Evolutionary conservation across 2,329 filamentous ascomycete genomes (phyloP).

Genomic region (Cladosporium sp.): DNA sequence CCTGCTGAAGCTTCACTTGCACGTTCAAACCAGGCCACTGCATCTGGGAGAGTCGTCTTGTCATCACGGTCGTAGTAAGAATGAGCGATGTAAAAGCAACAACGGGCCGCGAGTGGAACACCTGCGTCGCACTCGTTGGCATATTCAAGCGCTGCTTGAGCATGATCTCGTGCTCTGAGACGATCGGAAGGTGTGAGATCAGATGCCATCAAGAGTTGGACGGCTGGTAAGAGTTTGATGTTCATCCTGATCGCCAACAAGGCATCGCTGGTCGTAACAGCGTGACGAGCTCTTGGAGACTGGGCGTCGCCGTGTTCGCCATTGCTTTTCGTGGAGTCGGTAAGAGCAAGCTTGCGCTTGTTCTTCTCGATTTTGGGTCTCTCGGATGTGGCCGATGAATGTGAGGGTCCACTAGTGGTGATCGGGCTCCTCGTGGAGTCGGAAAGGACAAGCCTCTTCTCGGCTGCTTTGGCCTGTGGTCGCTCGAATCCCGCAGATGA

Average conservation of each 20-base stretch:
- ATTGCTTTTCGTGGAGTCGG: background rate
- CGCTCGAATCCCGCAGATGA: background rate
- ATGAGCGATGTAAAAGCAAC: conserved; percentile 12
- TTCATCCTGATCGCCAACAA: conserved; percentile 2
- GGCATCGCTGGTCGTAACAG: background rate
- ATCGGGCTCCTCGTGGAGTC: background rate
- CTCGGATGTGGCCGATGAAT: background rate
- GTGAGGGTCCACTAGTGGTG: background rate
- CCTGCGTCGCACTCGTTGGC: conserved; percentile 1
- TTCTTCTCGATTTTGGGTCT: background rate
- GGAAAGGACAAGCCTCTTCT: background rate
- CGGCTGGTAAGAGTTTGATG: conserved; percentile 2
- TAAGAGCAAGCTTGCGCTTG: background rate
- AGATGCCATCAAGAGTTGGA: background rate
- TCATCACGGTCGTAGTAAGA: background rate
- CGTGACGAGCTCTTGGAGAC: background rate
- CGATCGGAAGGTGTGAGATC: background rate
- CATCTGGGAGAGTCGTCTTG: background rate
- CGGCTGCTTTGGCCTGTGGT: background rate
- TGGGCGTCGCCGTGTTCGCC: background rate
- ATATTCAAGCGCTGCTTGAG: background rate
- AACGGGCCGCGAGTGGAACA: background rate
- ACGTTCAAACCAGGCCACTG: conserved; percentile 13
- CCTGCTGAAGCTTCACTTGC: conserved; percentile 1
- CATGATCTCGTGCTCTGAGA: background rate